Base-by-base conservation (phyloP, 140 eudicot species). In the Senecio squalidus region DNA sequence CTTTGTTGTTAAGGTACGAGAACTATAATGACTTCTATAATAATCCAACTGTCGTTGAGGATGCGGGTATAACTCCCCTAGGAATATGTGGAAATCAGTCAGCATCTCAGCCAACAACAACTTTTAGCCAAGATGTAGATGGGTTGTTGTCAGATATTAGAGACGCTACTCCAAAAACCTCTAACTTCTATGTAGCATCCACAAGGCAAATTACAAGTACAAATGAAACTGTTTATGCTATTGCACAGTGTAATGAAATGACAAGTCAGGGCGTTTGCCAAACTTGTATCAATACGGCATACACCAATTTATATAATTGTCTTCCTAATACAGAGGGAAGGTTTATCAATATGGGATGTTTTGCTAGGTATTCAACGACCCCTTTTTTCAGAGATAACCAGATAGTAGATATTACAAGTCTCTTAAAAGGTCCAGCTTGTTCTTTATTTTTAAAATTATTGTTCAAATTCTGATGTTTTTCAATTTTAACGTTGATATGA, bases 201-300 rank as follows among this genome's bases (percentile, higher is more conserved):
- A 72, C 64, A 47, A 81, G 73, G 55, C 62, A 56, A 59, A 27
- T 71, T 18, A 5, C 64, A 11, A 67, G 50, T 41, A 72, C 54
- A 10, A 73, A 70, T 25, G 44, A 26, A 29, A 78, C 72, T 1
- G 55, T 81, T 31, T 81, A 81, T 21, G 83, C 78, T 0, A 64
- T 80, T 45, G 88, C 84, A 28, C 88, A 84, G 28, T 84, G 93
- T 52, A 82, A 74, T 39, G 71, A 76, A 71, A 67, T 74, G 28
- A 65, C 66, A n/a, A 80, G 57, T 41, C 69, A 27, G 40, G 53
- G 47, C 15, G 65, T 74, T 39, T 84, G 93, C 64, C 63, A 16
- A 50, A 70, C 31, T 29, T 84, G 93, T 80, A 56, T 84, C 55
- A 60, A 52, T 49, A 47, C 68, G 25, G 84, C 84, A 10, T 45